Base-by-base conservation (phyloP, 106 monocot genomes). In the Phalaenopsis aphrodite region DNA sequence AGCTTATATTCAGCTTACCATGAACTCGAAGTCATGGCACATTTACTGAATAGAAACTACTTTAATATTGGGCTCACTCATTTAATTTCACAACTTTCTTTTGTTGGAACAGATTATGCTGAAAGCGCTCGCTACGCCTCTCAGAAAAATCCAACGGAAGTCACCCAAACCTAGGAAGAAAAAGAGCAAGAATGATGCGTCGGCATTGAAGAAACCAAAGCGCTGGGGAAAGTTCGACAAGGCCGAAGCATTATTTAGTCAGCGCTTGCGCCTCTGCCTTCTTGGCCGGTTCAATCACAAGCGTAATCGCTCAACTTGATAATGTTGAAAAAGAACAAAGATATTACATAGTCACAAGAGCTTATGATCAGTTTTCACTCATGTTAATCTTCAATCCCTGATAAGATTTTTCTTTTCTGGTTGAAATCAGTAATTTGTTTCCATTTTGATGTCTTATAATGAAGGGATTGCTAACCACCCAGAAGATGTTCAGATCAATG, bases 121-220 rank as follows among this genome's bases (percentile, higher is more conserved):
- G 21, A 90, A 83, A 73, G 98, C 89, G 0, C 79, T 94, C 1
- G 89, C 98, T 9, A 94, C 98, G 18, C 98, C 94, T 24, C 80
- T 94, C 23, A 84, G 94, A 64, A 81, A 84, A 55, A 89, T 91
- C 72, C 85, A 90, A 23, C 49, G 88, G 52, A 91, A 83, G 79
- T 76, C 75, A 4, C 43, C 85, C 11, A 85, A 86, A 55, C 18
- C 56, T 17, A 90, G 87, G 79, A 89, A 87, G 79, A 88, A 89
- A 78, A 92, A 86, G 46, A 47, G 15, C 12, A 89, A 85, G 46
- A 47, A 36, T 49, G 84, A 77, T 0, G 8, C 41, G 3, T 19
- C 78, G 3, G 19, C 38, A 64, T 71, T 76, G 9, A 88, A 85
- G 80, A 89, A 86, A 75, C 30, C 42, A 14, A 84, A 87, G 43